Evolutionary conservation across 768 basidiomycete genomes (phyloP), one percentile per base, ranked within the genome.

Genomic region (Tricholoma matsutake): DNA sequence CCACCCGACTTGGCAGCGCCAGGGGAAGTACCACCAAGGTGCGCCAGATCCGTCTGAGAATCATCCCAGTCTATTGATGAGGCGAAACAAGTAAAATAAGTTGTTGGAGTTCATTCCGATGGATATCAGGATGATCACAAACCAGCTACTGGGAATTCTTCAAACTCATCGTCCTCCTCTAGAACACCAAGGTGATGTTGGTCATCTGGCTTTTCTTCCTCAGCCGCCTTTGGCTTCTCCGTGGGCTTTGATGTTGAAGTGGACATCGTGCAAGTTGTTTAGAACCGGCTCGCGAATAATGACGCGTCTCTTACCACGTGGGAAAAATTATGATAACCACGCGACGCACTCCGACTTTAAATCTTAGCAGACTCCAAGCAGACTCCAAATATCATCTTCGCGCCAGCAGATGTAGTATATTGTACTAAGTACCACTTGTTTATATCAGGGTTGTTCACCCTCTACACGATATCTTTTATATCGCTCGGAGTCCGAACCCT

Each of bases 141-240:
- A 92, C 95, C 94, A 79, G 91, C 89, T 52, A 85, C 89, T 14
- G 85, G 78, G 73, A 96, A 96, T 69, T 96, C 94, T 70, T 96
- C 95, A 67, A 98, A 98, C 77, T 98, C 95, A 72, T 98, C 95
- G 72, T 98, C 95, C 72, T 98, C 95, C 69, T 98, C 95, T 6
- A 98, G 78, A n/a, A 94, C 88, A 43, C 94, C 92, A 0, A 96
- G 83, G 68, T 90, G 86, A 4, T 85, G 85, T 52, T 83, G 81
- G 1, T 63, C 60, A 41, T 76, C 76, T 0, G 81, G 77, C 35
- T 80, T 78, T 58, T 78, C 72, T 60, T 78, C 74, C 52, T 80
- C 79, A 25, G 74, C 69, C 28, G 69, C 18, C 57, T 81, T 80
- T 3, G 72, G 54, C 39, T 60, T 71, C 45, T 81, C 79, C 39